Base-by-base conservation (phyloP, 805 yeast species). In the Ogataea naganishii region DNA sequence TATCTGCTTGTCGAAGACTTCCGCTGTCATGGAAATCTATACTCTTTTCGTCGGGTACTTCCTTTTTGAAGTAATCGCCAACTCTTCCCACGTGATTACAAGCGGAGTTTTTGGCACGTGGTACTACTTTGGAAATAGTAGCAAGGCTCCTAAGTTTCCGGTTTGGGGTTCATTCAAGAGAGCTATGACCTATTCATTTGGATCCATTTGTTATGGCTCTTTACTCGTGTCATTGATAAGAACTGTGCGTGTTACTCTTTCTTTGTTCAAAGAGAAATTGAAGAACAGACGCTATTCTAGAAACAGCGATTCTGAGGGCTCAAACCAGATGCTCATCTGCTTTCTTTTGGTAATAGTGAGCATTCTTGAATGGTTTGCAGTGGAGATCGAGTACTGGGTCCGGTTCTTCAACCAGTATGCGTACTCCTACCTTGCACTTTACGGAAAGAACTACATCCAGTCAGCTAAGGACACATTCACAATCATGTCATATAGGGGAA, bases 331-430 rank as follows among this genome's bases (percentile, higher is more conserved):
- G 14, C 46, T 80, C 21, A 77, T 79, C 34, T 65, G 78, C 47
- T 46, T 81, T 17, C 17, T 53, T 19, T 32, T 40, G 14, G 48
- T 53, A 23, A 53, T 84, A 24, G n/a, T n/a, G n/a, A 69, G 77
- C 5, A 55, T 81, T 13, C 44, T 88, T 16, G 83, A 83, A 41
- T 83, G 95, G 92, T 38, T 80, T 28, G 46, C 45, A 5, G 39
- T 36, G 15, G 51, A 53, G 35, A 46, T 49, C 14, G 57, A 53
- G 33, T 48, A 44, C 27, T 52, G 57, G 57, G 80, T 82, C 14
- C 67, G 76, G 36, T 86, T 83, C 64, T 86, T 88, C 62, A 85
- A 88, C 58, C 89, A 81, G 50, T 88, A 84, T 49, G 94, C 96
- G 6, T 83, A 81, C 51, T 78, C 92, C 18, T 84, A 78, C 47